These are phyloP conservation scores for Inga oerstediana DNA, from an alignment of 306 rosid genomes.

Conservation along the genomic window DNA sequence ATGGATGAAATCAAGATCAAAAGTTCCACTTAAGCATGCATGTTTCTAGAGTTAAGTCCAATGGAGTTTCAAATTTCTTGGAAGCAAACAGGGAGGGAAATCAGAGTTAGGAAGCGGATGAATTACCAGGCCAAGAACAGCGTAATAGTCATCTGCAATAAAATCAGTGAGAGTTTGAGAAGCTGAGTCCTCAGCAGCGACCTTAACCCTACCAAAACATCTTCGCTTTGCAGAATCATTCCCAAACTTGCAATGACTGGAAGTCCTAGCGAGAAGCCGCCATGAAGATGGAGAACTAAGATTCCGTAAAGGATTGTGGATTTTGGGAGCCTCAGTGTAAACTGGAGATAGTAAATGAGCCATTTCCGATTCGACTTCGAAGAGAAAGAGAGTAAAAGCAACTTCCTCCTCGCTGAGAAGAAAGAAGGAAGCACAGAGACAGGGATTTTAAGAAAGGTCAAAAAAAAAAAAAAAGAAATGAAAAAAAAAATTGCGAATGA, in stretches of 20 bases:
- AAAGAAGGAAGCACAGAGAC: neutral
- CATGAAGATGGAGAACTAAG: slow-evolving; percentile 51
- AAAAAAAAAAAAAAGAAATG: neutral
- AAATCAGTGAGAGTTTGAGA: slow-evolving; percentile 36
- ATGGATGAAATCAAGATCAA: neutral
- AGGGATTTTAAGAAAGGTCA: neutral
- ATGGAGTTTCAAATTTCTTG: neutral
- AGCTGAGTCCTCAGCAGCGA: slow-evolving; percentile 56
- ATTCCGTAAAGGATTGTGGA: slow-evolving; percentile 52
- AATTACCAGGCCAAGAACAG: slow-evolving; percentile 90
- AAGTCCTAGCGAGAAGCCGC: slow-evolving; percentile 39
- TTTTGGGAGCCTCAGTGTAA: slow-evolving; percentile 63
- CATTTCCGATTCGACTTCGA: slow-evolving; percentile 48
- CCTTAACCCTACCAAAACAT: slow-evolving; percentile 57
- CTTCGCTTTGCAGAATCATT: slow-evolving; percentile 48
- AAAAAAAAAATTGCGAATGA: neutral
- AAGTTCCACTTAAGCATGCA: neutral
- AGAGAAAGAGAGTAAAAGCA: neutral
- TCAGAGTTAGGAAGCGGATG: neutral
- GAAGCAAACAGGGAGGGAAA: neutral
- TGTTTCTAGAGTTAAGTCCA: neutral
- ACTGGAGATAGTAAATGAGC: slow-evolving; percentile 69
- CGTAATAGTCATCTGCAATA: slow-evolving; percentile 85
- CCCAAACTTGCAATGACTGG: slow-evolving; percentile 38
- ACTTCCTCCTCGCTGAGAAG: neutral